phyloP scores from a whole-genome alignment of 23 red algal species.

The Gracilaria gracilis region DNA sequence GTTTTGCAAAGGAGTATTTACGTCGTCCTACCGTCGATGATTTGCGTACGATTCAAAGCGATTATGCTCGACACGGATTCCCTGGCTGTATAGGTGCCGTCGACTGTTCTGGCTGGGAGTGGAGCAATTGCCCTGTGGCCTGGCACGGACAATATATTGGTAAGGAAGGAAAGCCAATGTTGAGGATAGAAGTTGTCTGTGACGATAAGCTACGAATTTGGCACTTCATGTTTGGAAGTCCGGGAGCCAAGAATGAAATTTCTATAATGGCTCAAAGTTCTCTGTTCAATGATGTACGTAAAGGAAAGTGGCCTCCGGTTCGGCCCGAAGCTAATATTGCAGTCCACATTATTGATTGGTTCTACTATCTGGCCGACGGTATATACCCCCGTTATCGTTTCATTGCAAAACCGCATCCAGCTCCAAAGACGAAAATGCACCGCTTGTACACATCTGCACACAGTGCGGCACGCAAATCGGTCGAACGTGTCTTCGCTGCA shows the following conservation, averaged over 20 bases:
- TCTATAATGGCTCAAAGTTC: conserved; percentile 19
- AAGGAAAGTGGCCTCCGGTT: conserved; percentile 31
- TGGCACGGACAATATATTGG: conserved; percentile 22
- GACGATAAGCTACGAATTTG: conserved; percentile 60
- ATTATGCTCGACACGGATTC: too few relatives aligned
- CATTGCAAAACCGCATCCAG: neutral
- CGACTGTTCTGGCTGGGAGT: conserved; percentile 42
- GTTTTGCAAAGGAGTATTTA: conserved; percentile 1
- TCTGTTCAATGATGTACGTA: conserved; percentile 30
- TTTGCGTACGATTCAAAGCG: neutral
- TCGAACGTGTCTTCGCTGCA: conserved; percentile 41
- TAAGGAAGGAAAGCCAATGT: neutral
- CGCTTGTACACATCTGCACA: neutral
- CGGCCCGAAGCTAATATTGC: neutral
- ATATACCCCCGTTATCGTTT: neutral
- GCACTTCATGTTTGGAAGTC: conserved; percentile 49
- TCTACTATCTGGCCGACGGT: neutral
- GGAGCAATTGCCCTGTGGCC: conserved; percentile 18
- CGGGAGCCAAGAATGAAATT: conserved; percentile 47
- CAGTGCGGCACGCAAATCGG: conserved; percentile 22
- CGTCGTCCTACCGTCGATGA: neutral
- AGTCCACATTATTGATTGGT: conserved; percentile 1
- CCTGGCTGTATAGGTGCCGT: conserved; percentile 3
- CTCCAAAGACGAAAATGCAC: neutral
- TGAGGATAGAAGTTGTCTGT: conserved; percentile 44